A percentile compares a stretch with the other conserved stretches of the same genome.
Conservation (phyloP, 108 stramenopile species). For the Nitzschia inconspicua region DNA sequence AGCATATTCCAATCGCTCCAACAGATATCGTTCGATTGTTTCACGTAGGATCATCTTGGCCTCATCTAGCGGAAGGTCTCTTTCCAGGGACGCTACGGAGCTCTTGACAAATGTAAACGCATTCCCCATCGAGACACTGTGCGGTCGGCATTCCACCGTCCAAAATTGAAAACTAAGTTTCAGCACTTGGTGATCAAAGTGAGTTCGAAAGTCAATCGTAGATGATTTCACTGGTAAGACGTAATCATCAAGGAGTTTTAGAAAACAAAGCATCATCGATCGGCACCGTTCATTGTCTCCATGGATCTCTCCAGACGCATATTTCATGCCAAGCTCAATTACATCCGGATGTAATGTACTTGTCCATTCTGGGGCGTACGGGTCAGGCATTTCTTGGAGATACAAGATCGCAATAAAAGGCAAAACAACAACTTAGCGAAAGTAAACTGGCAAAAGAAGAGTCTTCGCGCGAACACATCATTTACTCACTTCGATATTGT, state of each 20-base stretch:
- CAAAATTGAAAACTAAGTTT: conserved; percentile 90
- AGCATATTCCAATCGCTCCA: conserved; percentile 90
- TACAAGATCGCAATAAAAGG: neutral
- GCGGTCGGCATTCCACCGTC: conserved; percentile 87
- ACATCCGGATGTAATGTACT: conserved; percentile 81
- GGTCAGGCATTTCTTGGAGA: conserved; percentile 23
- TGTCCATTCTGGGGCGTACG: conserved; percentile 29
- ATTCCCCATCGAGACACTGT: conserved; percentile 95
- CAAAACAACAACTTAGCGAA: neutral
- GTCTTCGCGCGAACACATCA: neutral
- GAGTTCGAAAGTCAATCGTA: conserved; percentile 58
- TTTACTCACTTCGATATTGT: conserved; percentile 49
- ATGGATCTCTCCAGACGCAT: conserved; percentile 72
- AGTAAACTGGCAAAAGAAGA: neutral
- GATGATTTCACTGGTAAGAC: conserved; percentile 25
- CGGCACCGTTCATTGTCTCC: conserved; percentile 90
- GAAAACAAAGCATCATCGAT: conserved; percentile 89
- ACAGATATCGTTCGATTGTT: conserved; percentile 82
- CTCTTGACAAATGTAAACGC: conserved; percentile 89
- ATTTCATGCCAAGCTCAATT: conserved; percentile 74
- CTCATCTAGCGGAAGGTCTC: conserved; percentile 76
- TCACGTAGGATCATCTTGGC: conserved; percentile 72
- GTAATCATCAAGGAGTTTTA: conserved; percentile 60
- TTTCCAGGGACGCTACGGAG: conserved; percentile 81
- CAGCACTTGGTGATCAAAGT: conserved; percentile 77